Evolutionary conservation across 441 rosid species (phyloP).

Genomic region (Aleurites moluccanus): DNA sequence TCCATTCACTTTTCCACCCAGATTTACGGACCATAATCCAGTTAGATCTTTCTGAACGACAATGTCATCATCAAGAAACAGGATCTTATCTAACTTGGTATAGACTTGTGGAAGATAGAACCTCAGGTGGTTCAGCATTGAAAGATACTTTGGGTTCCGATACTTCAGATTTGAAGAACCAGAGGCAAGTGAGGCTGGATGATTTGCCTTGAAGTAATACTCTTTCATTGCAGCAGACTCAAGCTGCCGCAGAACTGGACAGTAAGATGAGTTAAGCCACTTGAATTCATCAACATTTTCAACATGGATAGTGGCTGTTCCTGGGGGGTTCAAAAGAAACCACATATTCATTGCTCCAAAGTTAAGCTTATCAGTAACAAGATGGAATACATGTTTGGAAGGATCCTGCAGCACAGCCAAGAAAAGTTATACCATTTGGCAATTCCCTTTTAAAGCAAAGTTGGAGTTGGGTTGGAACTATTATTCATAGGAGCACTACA

Average conservation of each 20-base stretch:
- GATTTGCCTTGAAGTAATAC: slow-evolving; percentile 95
- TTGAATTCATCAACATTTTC: slow-evolving; percentile 95
- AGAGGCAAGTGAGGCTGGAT: slow-evolving; percentile 72
- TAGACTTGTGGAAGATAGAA: slow-evolving; percentile 95
- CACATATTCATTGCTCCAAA: slow-evolving; percentile 99
- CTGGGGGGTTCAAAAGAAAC: slow-evolving; percentile 94
- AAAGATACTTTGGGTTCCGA: slow-evolving; percentile 93
- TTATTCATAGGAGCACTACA: neutral
- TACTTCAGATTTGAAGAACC: slow-evolving; percentile 94
- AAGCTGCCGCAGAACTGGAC: slow-evolving; percentile 96
- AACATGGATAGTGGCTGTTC: slow-evolving; percentile 88
- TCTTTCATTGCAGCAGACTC: slow-evolving; percentile 96
- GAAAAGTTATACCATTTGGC: neutral
- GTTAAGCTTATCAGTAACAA: slow-evolving; percentile 91
- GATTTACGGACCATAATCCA: slow-evolving; percentile 76
- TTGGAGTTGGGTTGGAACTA: too few relatives aligned
- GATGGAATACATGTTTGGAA: slow-evolving; percentile 92
- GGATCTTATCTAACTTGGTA: slow-evolving; percentile 85
- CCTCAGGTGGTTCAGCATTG: slow-evolving; percentile 94
- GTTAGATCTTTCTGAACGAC: slow-evolving; percentile 96
- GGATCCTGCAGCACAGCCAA: slow-evolving; percentile 65
- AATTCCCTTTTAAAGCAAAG: neutral
- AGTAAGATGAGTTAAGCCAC: slow-evolving; percentile 97
- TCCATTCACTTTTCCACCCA: slow-evolving; percentile 92
- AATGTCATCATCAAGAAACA: slow-evolving; percentile 94